Evolutionary conservation across 176 grass and related monocot genomes (phyloP).

Genomic region (Zoysia pacifica): DNA sequence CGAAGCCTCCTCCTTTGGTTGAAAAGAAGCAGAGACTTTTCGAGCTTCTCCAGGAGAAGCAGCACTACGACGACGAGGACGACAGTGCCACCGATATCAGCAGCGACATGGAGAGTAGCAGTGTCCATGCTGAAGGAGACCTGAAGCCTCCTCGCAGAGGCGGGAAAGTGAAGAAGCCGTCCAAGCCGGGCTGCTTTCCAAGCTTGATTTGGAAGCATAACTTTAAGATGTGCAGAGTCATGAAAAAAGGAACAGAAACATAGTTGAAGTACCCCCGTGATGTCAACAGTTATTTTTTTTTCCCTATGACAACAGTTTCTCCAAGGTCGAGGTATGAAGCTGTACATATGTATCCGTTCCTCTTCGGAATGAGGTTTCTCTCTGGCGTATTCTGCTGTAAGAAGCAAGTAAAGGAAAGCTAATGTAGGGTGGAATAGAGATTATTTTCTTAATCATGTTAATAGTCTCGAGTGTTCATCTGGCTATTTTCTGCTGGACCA

Average conservation of each 20-base stretch:
- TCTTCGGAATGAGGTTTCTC: background rate
- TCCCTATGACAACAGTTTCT: background rate
- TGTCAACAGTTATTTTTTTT: background rate
- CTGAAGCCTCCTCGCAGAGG: background rate
- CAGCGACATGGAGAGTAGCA: slow-evolving; percentile 11
- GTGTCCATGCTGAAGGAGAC: slow-evolving; percentile 32
- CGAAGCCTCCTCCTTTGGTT: slow-evolving; percentile 22
- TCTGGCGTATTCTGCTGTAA: background rate
- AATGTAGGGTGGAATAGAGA: slow-evolving; percentile 22
- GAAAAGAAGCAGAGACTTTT: slow-evolving; percentile 54
- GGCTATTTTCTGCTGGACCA: slow-evolving; percentile 28
- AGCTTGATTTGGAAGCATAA: slow-evolving; percentile 37
- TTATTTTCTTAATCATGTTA: slow-evolving; percentile 1
- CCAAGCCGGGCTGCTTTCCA: slow-evolving; percentile 53
- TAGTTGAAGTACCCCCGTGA: slow-evolving; percentile 24
- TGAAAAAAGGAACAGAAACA: slow-evolving; percentile 27
- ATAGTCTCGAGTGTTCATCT: background rate
- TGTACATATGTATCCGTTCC: slow-evolving; percentile 4
- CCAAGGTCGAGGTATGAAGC: background rate
- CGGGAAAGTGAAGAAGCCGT: slow-evolving; percentile 25
- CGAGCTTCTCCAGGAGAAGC: slow-evolving; percentile 68
- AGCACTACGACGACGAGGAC: slow-evolving; percentile 40
- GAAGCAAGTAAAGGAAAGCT: slow-evolving; percentile 6
- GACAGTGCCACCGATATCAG: slow-evolving; percentile 21
- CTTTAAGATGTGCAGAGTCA: slow-evolving; percentile 39